Evolutionary conservation across 306 rosid species (phyloP).

Genomic region (Dalbergia oliveri): DNA sequence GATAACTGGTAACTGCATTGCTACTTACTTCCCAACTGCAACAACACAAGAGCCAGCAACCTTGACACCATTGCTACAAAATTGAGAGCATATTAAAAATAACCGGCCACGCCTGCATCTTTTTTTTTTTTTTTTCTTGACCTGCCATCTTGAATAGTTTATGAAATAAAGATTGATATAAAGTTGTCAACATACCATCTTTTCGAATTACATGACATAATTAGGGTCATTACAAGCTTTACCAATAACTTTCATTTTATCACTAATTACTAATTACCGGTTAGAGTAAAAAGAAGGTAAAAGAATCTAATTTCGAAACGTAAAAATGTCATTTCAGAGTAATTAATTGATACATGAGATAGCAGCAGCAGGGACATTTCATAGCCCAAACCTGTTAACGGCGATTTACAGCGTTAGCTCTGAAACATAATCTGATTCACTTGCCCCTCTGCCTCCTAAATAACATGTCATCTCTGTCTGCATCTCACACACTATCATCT

Average conservation of each 20-base stretch:
- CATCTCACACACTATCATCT: neutral
- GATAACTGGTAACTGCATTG: too few species aligned
- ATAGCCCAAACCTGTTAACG: constrained; percentile 17
- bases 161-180: neutral
- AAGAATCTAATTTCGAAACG: neutral
- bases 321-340: constrained; percentile 17
- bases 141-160: neutral
- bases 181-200: neutral
- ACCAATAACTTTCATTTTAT: neutral
- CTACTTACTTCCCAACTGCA: too few species aligned
- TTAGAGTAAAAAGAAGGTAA: neutral
- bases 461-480: neutral
- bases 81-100: too few species aligned
- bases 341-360: neutral
- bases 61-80: too few species aligned
- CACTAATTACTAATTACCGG: too few species aligned
- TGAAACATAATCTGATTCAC: constrained; percentile 23
- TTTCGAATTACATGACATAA: neutral
- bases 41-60: too few species aligned
- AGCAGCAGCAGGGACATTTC: constrained; percentile 24
- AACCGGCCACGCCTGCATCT: too few species aligned
- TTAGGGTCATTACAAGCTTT: neutral
- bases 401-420: constrained; percentile 36
- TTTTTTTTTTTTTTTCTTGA: too few species aligned
- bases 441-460: neutral